Evolutionary conservation across 2,329 filamentous ascomycete species (phyloP), one percentile per base, ranked within the genome.

Genomic region (Fusarium pseudoanthophilum): DNA sequence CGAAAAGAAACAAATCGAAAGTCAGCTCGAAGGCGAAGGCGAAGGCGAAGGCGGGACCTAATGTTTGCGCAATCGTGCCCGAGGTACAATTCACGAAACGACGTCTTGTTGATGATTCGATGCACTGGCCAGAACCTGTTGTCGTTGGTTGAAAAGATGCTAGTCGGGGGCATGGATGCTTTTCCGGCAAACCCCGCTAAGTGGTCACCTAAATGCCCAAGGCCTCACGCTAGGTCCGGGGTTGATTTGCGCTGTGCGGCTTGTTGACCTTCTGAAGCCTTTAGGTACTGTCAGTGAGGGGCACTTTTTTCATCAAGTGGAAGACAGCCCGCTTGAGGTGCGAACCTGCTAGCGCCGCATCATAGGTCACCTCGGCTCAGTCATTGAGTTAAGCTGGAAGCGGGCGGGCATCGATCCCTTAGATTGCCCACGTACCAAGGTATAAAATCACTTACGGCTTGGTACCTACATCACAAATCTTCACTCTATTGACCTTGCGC

Each of bases 21-120:
- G 60, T 49, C 71, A 34, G 58, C 39, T 45, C 30, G 24, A 58
- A 56, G 36, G 36, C 36, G 36, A 20, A 37, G 10, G 36, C 16
- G 34, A 36, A 36, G 16, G 34, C 18, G 36, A 20, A 37, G 63
- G 60, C 62, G 63, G 61, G 48, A 51, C 30, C 48, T 64, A 43
- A 51, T 67, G 62, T 67, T 74, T 69, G 69, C 68, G 71, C 73
- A 68, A 60, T 39, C 46, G 64, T 63, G 58, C 32, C 51, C 32
- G 20, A 56, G 64, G 58, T 64, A 61, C 65, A 70, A 67, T 69
- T 77, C 71, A 71, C 73, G 46, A 67, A 72, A 55, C 64, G 68
- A 76, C 67, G 60, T 70, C 59, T 55, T 57, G 66, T 74, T 64
- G 55, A 75, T 77, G 75, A 76, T 77, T 75, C 65, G 70, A 74